These are phyloP conservation scores for Clathrospora elynae DNA, from an alignment of 2,329 filamentous ascomycete species.

Conservation along the genomic window DNA sequence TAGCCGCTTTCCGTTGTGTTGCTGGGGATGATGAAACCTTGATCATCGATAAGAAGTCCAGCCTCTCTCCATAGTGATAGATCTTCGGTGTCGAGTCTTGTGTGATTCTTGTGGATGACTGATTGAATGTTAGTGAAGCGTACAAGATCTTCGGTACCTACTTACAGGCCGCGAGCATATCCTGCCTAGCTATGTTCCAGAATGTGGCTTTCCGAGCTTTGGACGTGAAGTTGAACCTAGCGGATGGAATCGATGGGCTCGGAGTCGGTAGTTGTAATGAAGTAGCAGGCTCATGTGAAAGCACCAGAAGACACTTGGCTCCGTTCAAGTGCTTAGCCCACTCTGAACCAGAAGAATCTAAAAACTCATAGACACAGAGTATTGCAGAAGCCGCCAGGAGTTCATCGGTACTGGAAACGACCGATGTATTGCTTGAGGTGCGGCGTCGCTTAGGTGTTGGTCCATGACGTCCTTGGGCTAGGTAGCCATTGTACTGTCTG, in stretches of 20 bases:
- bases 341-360: constrained; percentile 66
- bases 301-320: constrained; percentile 65
- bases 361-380: constrained; percentile 69
- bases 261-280: constrained; percentile 52
- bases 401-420: constrained; percentile 60
- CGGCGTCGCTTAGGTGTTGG: constrained; percentile 50
- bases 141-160: constrained; percentile 4
- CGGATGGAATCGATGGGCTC: constrained; percentile 32
- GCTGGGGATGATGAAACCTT: constrained; percentile 57
- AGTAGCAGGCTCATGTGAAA: constrained; percentile 58
- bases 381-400: constrained; percentile 69
- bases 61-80: constrained; percentile 68
- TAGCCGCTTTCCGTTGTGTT: constrained; percentile 49
- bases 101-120: constrained; percentile 65
- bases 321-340: constrained; percentile 70
- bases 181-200: constrained; percentile 70
- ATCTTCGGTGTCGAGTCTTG: constrained; percentile 66
- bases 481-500: constrained; percentile 17
- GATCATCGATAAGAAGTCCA: constrained; percentile 62
- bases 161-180: constrained; percentile 67
- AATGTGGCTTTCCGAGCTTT: constrained; percentile 65
- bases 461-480: constrained; percentile 15
- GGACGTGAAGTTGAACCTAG: constrained; percentile 50
- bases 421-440: constrained; percentile 47
- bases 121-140: constrained; percentile 10